These are phyloP conservation scores for Lobosporangium transversale DNA, from an alignment of 192 early-diverging fungal species.

Conservation along the genomic window DNA sequence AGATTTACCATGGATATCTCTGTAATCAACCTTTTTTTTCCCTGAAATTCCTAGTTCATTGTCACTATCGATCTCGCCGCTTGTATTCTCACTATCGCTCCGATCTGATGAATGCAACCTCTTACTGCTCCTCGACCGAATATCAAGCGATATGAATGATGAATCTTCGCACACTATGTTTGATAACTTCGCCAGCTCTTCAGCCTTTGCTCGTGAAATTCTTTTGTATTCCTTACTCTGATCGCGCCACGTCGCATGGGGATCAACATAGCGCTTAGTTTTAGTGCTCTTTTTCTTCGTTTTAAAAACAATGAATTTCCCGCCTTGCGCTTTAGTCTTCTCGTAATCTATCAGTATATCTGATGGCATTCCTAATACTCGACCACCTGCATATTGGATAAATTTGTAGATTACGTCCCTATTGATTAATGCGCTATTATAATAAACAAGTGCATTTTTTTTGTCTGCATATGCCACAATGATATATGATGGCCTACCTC, in stretches of 20 bases:
- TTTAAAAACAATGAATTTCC: slow-evolving; percentile 26
- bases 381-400: slow-evolving; percentile 5
- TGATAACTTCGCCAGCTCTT: slow-evolving; percentile 20
- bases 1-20: slow-evolving; percentile 59
- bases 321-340: slow-evolving; percentile 21
- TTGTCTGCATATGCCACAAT: no score
- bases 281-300: neutral
- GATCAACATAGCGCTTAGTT: slow-evolving; percentile 21
- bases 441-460: no score
- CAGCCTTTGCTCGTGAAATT: slow-evolving; percentile 45
- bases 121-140: slow-evolving; percentile 5
- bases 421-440: neutral
- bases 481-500: no score
- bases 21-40: slow-evolving; percentile 50
- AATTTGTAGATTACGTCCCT: no score
- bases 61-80: slow-evolving; percentile 6
- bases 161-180: slow-evolving; percentile 18
- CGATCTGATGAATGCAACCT: no score
- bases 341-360: slow-evolving; percentile 32
- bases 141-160: slow-evolving; percentile 17
- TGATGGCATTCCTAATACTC: slow-evolving; percentile 33
- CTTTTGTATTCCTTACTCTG: slow-evolving; percentile 32
- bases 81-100: neutral
- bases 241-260: slow-evolving; percentile 41
- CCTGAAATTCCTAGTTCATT: neutral